phyloP scores from a whole-genome alignment of 75 land plant species.

The Azolla pinnata region DNA sequence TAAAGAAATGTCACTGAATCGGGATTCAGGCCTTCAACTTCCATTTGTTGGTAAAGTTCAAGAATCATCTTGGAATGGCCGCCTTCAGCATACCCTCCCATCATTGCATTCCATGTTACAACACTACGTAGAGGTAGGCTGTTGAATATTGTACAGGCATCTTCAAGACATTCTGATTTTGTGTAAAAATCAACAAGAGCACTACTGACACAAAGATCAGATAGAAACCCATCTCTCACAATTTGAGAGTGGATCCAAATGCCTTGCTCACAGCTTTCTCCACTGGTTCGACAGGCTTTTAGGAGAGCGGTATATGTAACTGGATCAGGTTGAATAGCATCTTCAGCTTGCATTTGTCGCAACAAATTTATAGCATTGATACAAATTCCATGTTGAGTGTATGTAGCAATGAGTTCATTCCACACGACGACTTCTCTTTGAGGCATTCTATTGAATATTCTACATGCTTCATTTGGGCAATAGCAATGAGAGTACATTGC shows the following conservation, averaged over 20 bases:
- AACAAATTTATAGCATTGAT: constrained; percentile 1
- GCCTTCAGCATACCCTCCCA: constrained; percentile 13
- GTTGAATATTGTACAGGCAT: constrained; percentile 18
- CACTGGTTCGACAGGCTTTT: constrained; percentile 15
- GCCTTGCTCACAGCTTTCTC: constrained; percentile 11
- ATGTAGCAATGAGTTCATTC: constrained; percentile 9
- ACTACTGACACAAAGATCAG: constrained; percentile 18
- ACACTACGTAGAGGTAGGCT: constrained; percentile 17
- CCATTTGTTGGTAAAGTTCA: constrained; percentile 17
- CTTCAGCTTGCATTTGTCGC: constrained; percentile 1
- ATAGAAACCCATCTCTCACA: constrained; percentile 3
- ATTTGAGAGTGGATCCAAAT: constrained; percentile 14
- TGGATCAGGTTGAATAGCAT: constrained; percentile 23
- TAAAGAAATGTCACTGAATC: constrained; percentile 13
- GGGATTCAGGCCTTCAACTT: constrained; percentile 11
- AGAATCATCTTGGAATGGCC: constrained; percentile 13
- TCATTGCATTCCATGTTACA: constrained; percentile 30
- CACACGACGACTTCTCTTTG: constrained; percentile 1
- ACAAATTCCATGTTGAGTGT: not conserved
- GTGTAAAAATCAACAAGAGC: constrained; percentile 28
- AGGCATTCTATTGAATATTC: constrained; percentile 5
- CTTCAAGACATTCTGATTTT: constrained; percentile 22
- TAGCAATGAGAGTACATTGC: constrained; percentile 38
- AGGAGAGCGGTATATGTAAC: constrained; percentile 22
- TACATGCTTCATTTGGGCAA: not conserved